phyloP scores from a whole-genome alignment of 2,329 filamentous ascomycete genomes.

The Aaosphaeria arxii region DNA sequence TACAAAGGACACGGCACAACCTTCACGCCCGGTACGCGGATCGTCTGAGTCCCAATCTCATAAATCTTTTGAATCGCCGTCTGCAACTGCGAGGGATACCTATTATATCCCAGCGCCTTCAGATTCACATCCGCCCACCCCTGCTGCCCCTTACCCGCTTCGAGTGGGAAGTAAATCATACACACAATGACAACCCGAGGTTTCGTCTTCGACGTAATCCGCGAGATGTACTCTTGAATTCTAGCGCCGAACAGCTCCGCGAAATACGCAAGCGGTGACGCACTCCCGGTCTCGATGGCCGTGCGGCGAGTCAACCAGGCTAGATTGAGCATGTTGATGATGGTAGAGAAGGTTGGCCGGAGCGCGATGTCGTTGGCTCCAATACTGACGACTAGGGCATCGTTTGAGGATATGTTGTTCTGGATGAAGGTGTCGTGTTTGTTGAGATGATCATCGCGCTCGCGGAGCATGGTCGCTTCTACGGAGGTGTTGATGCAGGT shows the following conservation, averaged over 20 bases:
- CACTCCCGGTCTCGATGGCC: slow-evolving; percentile 20
- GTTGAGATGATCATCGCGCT: slow-evolving; percentile 25
- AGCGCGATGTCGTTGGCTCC: slow-evolving; percentile 37
- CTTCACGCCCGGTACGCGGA: slow-evolving; percentile 25
- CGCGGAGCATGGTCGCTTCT: slow-evolving; percentile 32
- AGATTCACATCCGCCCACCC: slow-evolving; percentile 35
- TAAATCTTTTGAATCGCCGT: slow-evolving; percentile 32
- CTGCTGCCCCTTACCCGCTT: slow-evolving; percentile 19
- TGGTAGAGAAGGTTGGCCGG: slow-evolving; percentile 22
- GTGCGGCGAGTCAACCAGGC: slow-evolving; percentile 24
- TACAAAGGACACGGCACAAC: slow-evolving; percentile 31
- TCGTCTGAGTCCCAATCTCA: slow-evolving; percentile 22
- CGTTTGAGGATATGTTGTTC: slow-evolving; percentile 25
- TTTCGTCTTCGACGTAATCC: slow-evolving; percentile 23
- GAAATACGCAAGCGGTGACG: slow-evolving; percentile 30
- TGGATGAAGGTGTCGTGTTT: slow-evolving; percentile 34
- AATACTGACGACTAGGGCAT: slow-evolving; percentile 35
- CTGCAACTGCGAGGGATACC: slow-evolving; percentile 27
- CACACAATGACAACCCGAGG: slow-evolving; percentile 34
- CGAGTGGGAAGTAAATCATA: slow-evolving; percentile 39
- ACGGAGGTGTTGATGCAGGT: slow-evolving; percentile 36
- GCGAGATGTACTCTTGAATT: slow-evolving; percentile 23
- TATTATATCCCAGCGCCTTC: slow-evolving; percentile 28
- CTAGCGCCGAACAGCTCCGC: slow-evolving; percentile 26
- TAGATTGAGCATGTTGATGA: slow-evolving; percentile 29